Conservation (phyloP, 495 filamentous ascomycete species). For the Lophiostoma macrostomum region DNA sequence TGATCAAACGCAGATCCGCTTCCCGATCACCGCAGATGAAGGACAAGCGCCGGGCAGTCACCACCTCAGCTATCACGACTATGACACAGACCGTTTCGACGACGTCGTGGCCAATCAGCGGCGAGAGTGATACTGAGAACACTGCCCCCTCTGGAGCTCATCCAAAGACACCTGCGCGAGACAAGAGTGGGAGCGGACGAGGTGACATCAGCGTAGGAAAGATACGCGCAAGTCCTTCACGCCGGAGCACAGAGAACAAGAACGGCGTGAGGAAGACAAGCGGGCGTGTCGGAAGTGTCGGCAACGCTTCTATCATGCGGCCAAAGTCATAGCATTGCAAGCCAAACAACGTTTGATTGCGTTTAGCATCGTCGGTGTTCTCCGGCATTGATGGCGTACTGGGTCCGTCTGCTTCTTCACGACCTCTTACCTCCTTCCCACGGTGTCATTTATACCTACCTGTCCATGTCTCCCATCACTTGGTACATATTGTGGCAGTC, state of each 20-base stretch:
- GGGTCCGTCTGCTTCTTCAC: not conserved
- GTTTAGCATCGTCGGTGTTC: conserved; percentile 22
- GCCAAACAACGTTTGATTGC: too few relatives aligned
- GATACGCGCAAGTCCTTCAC: conserved; percentile 63
- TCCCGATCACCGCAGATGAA: conserved; percentile 46
- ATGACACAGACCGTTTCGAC: conserved; percentile 61
- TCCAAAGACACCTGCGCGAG: conserved; percentile 65
- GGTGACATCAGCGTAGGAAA: conserved; percentile 69
- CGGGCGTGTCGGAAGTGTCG: conserved; percentile 82
- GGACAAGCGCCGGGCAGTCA: conserved; percentile 50
- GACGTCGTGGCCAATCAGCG: conserved; percentile 47
- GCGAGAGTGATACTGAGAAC: conserved; percentile 40
- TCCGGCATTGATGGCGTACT: conserved; percentile 18
- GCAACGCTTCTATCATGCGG: conserved; percentile 34
- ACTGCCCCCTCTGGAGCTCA: conserved; percentile 41
- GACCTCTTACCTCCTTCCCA: conserved; percentile 7
- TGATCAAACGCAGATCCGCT: conserved; percentile 53
- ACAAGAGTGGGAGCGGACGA: conserved; percentile 59
- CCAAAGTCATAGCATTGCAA: conserved; percentile 8
- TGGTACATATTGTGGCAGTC: not conserved
- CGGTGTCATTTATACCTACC: not conserved
- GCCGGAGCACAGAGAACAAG: conserved; percentile 55
- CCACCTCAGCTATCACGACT: conserved; percentile 61
- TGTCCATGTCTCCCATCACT: not conserved
- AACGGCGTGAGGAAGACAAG: conserved; percentile 85